These are phyloP conservation scores for Sugiyamaella boreocaroliniensis DNA, from an alignment of 805 yeast genomes.

Conservation along the genomic window DNA sequence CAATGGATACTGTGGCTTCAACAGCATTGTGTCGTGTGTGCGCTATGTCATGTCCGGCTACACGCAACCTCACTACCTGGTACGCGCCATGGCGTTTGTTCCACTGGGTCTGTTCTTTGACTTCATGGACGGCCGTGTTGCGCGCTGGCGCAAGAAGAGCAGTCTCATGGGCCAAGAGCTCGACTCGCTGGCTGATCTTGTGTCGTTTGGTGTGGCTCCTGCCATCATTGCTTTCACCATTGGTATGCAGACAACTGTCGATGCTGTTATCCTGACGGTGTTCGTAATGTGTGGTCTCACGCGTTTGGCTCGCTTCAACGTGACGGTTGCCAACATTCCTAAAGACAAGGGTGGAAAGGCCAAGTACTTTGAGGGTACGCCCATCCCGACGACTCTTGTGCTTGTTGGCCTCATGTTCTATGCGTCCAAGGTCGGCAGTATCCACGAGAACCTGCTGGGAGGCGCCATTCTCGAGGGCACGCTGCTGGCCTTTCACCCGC, in stretches of 20 bases:
- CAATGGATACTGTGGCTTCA: conserved; percentile 91
- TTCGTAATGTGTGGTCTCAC: conserved; percentile 92
- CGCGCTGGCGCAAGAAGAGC: conserved; percentile 85
- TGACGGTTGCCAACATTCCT: conserved; percentile 87
- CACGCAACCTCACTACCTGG: conserved; percentile 47
- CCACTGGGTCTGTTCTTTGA: conserved; percentile 91
- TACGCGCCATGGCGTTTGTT: conserved; percentile 84
- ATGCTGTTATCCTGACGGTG: conserved; percentile 65
- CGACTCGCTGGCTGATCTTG: conserved; percentile 91
- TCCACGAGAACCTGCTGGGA: conserved; percentile 49
- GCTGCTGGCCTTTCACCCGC: conserved; percentile 67
- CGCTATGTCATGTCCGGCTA: conserved; percentile 69
- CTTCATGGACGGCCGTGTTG: conserved; percentile 95
- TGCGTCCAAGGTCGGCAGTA: conserved; percentile 47
- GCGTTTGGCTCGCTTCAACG: conserved; percentile 91
- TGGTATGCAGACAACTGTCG: conserved; percentile 81
- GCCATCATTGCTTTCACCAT: conserved; percentile 86
- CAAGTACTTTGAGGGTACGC: conserved; percentile 91
- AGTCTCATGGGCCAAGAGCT: conserved; percentile 95
- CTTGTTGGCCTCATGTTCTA: conserved; percentile 69
- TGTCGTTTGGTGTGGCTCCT: conserved; percentile 94
- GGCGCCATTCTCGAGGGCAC: conserved; percentile 54
- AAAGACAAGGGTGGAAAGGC: conserved; percentile 84
- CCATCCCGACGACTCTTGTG: conserved; percentile 81
- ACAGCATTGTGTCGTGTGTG: conserved; percentile 78